Evolutionary conservation across 2,329 filamentous ascomycete genomes (phyloP).

Genomic region (Colletotrichum simmondsii): DNA sequence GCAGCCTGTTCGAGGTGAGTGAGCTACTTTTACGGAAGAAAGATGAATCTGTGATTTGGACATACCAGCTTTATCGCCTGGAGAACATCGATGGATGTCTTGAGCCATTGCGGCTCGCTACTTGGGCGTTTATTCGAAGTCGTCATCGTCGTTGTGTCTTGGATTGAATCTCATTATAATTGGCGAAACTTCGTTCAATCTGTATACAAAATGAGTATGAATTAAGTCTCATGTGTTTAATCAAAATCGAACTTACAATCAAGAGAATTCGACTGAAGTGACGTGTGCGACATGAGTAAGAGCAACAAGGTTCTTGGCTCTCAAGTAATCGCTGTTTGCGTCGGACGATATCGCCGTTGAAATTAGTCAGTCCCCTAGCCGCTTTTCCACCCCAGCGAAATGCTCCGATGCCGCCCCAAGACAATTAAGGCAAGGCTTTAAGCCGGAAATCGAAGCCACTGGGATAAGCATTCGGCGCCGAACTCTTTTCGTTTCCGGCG

Average conservation of each 20-base stretch:
- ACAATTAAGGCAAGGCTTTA: not conserved
- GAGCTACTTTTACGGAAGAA: accelerated
- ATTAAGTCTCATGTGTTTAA: not conserved
- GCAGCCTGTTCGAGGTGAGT: not conserved
- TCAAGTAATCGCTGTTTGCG: not conserved
- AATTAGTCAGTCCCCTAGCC: not conserved
- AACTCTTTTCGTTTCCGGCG: not conserved
- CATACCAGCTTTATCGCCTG: constrained; percentile 28
- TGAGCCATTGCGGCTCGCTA: constrained; percentile 11
- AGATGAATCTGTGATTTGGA: not conserved
- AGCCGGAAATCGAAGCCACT: not conserved
- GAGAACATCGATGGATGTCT: not conserved
- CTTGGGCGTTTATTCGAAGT: not conserved
- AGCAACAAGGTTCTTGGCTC: not conserved
- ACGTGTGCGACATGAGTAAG: not conserved
- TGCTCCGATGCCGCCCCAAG: not conserved
- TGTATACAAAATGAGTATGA: not conserved
- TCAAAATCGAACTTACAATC: not conserved
- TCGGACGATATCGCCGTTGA: not conserved
- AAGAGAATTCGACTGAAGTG: not conserved
- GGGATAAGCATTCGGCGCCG: not conserved
- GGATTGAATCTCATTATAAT: not conserved
- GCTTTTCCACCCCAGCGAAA: not conserved
- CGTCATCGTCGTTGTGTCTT: not conserved
- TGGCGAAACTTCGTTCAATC: no score